Evolutionary conservation across 495 filamentous ascomycete genomes (phyloP).

Genomic region (Bryoglossum gracile): DNA sequence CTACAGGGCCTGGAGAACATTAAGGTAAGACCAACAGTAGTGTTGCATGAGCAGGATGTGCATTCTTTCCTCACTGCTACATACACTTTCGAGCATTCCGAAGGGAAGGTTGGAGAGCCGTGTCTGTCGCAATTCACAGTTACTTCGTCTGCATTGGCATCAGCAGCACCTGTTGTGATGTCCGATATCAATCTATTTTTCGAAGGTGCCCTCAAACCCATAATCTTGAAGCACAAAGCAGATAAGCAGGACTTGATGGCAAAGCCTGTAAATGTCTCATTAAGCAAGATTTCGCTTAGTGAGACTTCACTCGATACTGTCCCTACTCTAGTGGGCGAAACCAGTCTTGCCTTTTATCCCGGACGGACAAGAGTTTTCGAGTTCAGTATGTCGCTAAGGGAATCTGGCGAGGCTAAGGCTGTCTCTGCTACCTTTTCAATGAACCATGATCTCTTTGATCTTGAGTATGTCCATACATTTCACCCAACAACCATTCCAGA

Average conservation of each 20-base stretch:
- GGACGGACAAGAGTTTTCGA: conserved; percentile 63
- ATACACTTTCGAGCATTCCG: conserved; percentile 63
- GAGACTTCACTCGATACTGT: conserved; percentile 15
- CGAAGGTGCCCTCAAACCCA: conserved; percentile 58
- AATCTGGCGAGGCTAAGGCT: conserved; percentile 68
- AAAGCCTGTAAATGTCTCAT: not conserved
- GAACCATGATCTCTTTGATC: conserved; percentile 56
- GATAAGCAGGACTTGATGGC: not conserved
- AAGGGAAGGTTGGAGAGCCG: conserved; percentile 79
- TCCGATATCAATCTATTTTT: conserved; percentile 58
- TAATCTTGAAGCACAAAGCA: conserved; percentile 36
- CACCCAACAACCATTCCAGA: conserved; percentile 32
- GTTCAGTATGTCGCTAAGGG: conserved; percentile 65
- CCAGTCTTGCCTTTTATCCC: conserved; percentile 62
- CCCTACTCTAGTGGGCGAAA: conserved; percentile 40
- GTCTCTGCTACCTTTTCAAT: conserved; percentile 56
- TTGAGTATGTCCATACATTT: conserved; percentile 55
- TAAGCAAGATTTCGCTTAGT: conserved; percentile 25
- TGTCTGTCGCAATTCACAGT: conserved; percentile 66
- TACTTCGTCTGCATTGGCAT: conserved; percentile 56
- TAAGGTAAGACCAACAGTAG: conserved; percentile 54
- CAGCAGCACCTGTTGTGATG: conserved; percentile 57
- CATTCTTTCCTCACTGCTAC: conserved; percentile 63
- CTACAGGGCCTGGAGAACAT: conserved; percentile 46
- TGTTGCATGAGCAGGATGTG: conserved; percentile 58